phyloP scores from a whole-genome alignment of 2,329 filamentous ascomycete species.

The Zalaria sp. region DNA sequence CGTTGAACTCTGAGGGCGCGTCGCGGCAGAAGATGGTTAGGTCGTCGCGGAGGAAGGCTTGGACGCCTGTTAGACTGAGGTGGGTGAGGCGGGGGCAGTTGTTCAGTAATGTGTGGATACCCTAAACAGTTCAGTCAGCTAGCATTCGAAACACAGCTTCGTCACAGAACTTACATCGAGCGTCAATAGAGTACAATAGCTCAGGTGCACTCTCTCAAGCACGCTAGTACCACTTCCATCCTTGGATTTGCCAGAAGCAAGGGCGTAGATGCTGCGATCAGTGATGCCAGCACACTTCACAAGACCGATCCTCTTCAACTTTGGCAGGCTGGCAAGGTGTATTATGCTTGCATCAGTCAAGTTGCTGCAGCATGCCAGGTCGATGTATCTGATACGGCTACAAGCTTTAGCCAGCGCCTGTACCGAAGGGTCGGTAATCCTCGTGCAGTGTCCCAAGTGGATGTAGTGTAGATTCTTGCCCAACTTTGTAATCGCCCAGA shows the following conservation, averaged over 20 bases:
- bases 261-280: conserved; percentile 71
- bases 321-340: conserved; percentile 73
- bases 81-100: conserved; percentile 87
- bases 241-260: conserved; percentile 36
- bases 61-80: conserved; percentile 83
- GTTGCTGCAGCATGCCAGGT: conserved; percentile 84
- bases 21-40: conserved; percentile 74
- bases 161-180: conserved; percentile 49
- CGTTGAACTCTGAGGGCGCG: conserved; percentile 85
- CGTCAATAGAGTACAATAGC: conserved; percentile 80
- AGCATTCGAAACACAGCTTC: conserved; percentile 8
- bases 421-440: conserved; percentile 82
- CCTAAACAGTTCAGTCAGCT: conserved; percentile 38
- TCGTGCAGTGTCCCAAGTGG: conserved; percentile 82
- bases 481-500: conserved; percentile 73
- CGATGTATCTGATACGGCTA: conserved; percentile 93
- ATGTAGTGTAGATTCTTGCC: conserved; percentile 96
- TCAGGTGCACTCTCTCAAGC: conserved; percentile 86
- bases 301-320: conserved; percentile 83
- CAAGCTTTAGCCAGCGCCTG: conserved; percentile 70
- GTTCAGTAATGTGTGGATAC: conserved; percentile 79
- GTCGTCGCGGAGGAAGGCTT: conserved; percentile 76
- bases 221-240: conserved; percentile 39
- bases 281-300: conserved; percentile 91
- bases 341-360: conserved; percentile 79